phyloP scores from a whole-genome alignment of 2,329 filamentous ascomycete species.

The Cordyceps farinosa region DNA sequence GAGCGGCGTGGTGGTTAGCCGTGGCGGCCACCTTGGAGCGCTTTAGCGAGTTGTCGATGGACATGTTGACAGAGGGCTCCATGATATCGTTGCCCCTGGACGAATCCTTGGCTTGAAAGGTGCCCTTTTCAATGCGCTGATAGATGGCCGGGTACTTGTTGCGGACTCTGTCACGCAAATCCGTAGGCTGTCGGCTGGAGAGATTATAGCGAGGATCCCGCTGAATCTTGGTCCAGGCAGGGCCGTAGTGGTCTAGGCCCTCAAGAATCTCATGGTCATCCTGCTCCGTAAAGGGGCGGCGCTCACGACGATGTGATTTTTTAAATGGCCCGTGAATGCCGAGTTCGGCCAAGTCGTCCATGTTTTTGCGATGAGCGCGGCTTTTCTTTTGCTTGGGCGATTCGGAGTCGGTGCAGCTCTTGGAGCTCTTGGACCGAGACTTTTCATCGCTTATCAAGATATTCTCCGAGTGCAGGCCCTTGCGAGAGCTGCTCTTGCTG shows the following conservation, averaged over 20 bases:
- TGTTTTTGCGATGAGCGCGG: constrained; percentile 52
- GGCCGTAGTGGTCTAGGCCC: constrained; percentile 57
- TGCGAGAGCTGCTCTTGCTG: constrained; percentile 36
- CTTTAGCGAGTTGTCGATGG: constrained; percentile 45
- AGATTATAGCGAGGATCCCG: constrained; percentile 56
- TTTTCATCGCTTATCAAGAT: constrained; percentile 49
- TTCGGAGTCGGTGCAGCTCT: constrained; percentile 30
- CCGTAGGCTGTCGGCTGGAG: constrained; percentile 58
- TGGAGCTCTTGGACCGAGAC: constrained; percentile 27
- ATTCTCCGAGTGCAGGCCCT: constrained; percentile 52
- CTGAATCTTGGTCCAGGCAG: constrained; percentile 64
- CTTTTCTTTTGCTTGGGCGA: constrained; percentile 45
- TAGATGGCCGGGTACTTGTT: constrained; percentile 62
- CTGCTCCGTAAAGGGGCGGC: constrained; percentile 58
- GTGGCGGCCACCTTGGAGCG: constrained; percentile 35
- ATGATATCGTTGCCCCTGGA: constrained; percentile 41
- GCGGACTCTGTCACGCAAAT: constrained; percentile 59
- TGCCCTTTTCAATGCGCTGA: constrained; percentile 52
- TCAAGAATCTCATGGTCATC: constrained; percentile 61
- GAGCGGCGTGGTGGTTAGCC: constrained; percentile 40
- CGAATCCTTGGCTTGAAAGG: constrained; percentile 43
- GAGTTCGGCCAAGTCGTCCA: constrained; percentile 53
- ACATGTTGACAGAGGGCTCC: constrained; percentile 50
- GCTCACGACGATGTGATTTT: constrained; percentile 57
- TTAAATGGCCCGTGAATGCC: constrained; percentile 62